Evolutionary conservation across 306 rosid species (phyloP).

Genomic region (Alnus rubra): DNA sequence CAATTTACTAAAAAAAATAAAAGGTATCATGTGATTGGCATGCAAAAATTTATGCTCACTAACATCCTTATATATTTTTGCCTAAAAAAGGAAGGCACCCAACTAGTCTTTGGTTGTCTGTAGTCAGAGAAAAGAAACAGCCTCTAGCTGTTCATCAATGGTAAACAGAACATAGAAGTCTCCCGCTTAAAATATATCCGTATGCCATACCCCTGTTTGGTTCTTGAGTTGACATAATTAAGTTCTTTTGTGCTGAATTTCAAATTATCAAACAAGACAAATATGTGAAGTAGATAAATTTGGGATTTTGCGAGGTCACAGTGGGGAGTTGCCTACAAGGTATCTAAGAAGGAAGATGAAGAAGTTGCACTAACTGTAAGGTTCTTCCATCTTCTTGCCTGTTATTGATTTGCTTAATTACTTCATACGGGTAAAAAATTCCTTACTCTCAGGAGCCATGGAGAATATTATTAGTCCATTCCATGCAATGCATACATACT

Average conservation of each 20-base stretch:
- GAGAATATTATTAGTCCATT: not conserved
- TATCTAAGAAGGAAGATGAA: conserved; percentile 76
- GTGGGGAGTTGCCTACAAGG: conserved; percentile 95
- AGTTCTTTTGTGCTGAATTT: not conserved
- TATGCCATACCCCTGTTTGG: not conserved
- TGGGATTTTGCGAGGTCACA: conserved; percentile 45
- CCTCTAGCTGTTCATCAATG: not conserved
- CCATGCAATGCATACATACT: not conserved
- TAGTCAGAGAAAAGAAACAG: not conserved
- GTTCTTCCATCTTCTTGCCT: not conserved
- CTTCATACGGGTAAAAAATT: not conserved
- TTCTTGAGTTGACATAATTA: not conserved
- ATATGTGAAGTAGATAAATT: conserved; percentile 18
- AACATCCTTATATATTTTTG: not conserved
- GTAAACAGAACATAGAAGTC: not conserved
- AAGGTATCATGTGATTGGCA: not conserved
- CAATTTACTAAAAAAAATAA: not conserved
- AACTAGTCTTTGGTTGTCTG: not conserved
- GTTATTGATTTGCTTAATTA: not conserved
- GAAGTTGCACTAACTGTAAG: conserved; percentile 68
- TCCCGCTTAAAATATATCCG: not conserved
- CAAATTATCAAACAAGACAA: conserved; percentile 26
- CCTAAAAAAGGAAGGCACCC: not conserved
- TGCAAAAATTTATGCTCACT: not conserved
- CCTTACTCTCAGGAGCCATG: not conserved